Percentiles rank a stretch among this genome's conserved stretches.
Evolutionary conservation across 305 asterid species (phyloP).

Genomic region (Solanum hybrid): DNA sequence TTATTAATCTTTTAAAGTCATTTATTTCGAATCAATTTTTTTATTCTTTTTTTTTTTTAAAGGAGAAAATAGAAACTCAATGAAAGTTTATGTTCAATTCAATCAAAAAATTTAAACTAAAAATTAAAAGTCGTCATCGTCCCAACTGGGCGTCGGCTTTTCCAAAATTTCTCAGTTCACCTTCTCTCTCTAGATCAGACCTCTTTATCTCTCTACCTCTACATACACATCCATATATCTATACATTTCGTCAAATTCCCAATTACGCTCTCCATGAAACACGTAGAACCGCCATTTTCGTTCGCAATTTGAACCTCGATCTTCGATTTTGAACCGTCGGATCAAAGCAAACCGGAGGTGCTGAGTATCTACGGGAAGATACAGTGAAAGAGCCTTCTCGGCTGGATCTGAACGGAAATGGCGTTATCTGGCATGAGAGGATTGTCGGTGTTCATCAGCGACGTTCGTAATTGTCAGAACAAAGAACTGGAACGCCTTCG

Average conservation of each 20-base stretch:
- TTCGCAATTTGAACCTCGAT: not conserved
- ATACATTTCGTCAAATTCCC: not conserved
- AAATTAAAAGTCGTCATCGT: slow-evolving; percentile 14
- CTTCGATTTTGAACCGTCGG: not conserved
- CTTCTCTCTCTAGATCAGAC: slow-evolving; percentile 30
- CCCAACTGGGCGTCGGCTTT: slow-evolving; percentile 17
- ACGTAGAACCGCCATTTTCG: not conserved
- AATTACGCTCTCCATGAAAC: not conserved
- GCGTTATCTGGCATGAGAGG: slow-evolving; percentile 98
- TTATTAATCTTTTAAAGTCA: not conserved
- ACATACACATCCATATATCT: not conserved
- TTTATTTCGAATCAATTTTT: too few species aligned
- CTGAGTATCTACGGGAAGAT: not conserved
- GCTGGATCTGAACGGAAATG: slow-evolving; percentile 76
- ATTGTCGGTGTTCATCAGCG: slow-evolving; percentile 66
- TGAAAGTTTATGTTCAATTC: not conserved
- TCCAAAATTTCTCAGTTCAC: slow-evolving; percentile 20
- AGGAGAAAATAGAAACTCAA: not conserved
- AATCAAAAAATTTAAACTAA: not conserved
- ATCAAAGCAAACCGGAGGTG: slow-evolving; percentile 7
- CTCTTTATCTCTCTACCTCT: slow-evolving; percentile 2
- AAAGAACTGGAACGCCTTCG: slow-evolving; percentile 97
- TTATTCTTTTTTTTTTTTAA: too few species aligned
- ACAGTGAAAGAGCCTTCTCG: not conserved
- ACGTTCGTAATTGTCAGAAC: slow-evolving; percentile 92